Evolutionary conservation across 768 basidiomycete genomes (phyloP).

Genomic region (Boletus eberwhitei): DNA sequence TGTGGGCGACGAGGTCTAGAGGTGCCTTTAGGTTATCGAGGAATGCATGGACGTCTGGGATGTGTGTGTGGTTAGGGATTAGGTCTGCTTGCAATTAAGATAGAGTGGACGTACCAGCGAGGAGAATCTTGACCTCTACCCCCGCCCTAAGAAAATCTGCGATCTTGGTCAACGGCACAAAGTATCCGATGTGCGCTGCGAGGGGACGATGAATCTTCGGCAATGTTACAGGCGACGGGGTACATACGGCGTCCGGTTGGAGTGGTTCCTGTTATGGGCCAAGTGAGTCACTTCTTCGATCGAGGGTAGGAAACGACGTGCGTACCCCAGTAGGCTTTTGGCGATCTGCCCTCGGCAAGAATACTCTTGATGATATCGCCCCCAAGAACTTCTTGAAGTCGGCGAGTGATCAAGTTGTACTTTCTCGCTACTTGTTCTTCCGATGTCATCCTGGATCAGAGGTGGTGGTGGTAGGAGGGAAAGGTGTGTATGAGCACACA

Average conservation of each 20-base stretch:
- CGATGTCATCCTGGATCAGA: conserved; percentile 28
- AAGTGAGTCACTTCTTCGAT: background rate
- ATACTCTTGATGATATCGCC: conserved; percentile 80
- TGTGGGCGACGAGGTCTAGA: conserved; percentile 80
- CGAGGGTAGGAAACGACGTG: conserved; percentile 14
- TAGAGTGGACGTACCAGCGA: conserved; percentile 55
- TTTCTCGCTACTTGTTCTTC: conserved; percentile 40
- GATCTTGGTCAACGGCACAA: conserved; percentile 91
- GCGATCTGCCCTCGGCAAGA: conserved; percentile 68
- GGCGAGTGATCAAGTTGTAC: conserved; percentile 80
- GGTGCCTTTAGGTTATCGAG: conserved; percentile 97
- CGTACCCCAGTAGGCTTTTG: conserved; percentile 90
- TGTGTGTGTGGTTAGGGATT: background rate
- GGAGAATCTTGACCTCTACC: conserved; percentile 81
- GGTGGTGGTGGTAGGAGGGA: conserved; percentile 3
- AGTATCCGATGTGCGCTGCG: conserved; percentile 94
- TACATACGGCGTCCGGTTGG: conserved; percentile 89
- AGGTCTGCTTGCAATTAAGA: background rate
- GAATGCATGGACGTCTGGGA: conserved; percentile 89
- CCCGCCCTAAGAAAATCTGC: conserved; percentile 93
- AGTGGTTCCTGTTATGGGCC: conserved; percentile 65
- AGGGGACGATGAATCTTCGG: background rate
- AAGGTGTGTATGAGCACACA: background rate
- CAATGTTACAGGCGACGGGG: background rate
- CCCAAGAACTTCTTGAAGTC: conserved; percentile 85